Conservation (phyloP, 305 asterid genomes). For the Fraxinus platypoda region DNA sequence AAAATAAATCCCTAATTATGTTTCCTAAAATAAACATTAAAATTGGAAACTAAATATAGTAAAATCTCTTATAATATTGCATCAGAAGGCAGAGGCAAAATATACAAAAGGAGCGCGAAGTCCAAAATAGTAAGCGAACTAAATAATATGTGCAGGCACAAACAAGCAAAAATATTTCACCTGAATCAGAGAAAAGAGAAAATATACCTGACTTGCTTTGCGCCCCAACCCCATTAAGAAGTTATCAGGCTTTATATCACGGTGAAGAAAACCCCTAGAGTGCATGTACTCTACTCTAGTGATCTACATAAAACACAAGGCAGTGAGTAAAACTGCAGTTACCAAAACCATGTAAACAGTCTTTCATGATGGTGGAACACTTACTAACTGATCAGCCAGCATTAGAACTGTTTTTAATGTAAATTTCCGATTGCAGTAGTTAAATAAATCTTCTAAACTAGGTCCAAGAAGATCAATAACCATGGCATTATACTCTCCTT, state of each 20-base stretch:
- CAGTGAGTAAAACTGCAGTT: constrained; percentile 7
- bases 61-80: too few relatives aligned
- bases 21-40: too few relatives aligned
- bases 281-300: constrained; percentile 83
- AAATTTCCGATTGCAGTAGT: constrained; percentile 74
- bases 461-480: constrained; percentile 88
- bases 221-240: constrained; percentile 89
- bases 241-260: constrained; percentile 88
- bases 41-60: too few relatives aligned
- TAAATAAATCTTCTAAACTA: constrained; percentile 77
- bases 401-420: constrained; percentile 73
- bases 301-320: constrained; percentile 40
- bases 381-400: constrained; percentile 86
- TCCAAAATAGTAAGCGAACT: background rate
- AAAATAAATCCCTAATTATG: too few relatives aligned
- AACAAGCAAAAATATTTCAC: background rate
- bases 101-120: background rate
- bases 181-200: background rate
- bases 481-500: constrained; percentile 84
- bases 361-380: constrained; percentile 22
- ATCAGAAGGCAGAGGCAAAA: background rate
- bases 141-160: background rate
- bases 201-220: constrained; percentile 74
- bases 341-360: background rate
- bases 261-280: constrained; percentile 88